Evolutionary conservation across 2,329 filamentous ascomycete species (phyloP).

Genomic region (Bimuria novae-zelandiae): DNA sequence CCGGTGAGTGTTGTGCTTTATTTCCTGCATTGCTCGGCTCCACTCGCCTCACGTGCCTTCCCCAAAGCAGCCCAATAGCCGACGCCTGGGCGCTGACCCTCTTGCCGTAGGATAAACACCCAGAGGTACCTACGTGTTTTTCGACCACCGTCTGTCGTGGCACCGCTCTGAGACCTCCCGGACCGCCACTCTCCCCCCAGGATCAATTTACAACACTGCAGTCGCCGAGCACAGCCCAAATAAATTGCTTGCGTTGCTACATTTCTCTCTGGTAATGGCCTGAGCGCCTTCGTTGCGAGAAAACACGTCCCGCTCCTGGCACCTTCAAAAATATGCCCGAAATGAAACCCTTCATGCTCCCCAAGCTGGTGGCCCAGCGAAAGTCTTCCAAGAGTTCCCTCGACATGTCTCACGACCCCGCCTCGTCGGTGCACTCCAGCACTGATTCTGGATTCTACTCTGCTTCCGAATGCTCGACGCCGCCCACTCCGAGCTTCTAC

Average conservation of each 20-base stretch:
- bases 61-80: slow-evolving; percentile 32
- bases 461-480: slow-evolving; percentile 70
- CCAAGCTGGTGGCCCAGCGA: slow-evolving; percentile 45
- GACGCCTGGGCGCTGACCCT: slow-evolving; percentile 28
- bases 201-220: background rate
- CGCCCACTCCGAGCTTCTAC: slow-evolving; percentile 73
- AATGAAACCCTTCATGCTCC: slow-evolving; percentile 46
- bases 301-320: slow-evolving; percentile 33
- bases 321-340: slow-evolving; percentile 40
- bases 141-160: slow-evolving; percentile 38
- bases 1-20: slow-evolving; percentile 11
- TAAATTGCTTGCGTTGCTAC: slow-evolving; percentile 10
- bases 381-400: slow-evolving; percentile 42
- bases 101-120: slow-evolving; percentile 33
- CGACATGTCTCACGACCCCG: slow-evolving; percentile 39
- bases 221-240: slow-evolving; percentile 13
- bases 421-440: slow-evolving; percentile 40
- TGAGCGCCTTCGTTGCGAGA: slow-evolving; percentile 26
- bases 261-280: slow-evolving; percentile 42
- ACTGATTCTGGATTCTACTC: slow-evolving; percentile 51
- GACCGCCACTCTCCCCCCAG: slow-evolving; percentile 38
- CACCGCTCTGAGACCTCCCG: slow-evolving; percentile 40
- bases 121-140: slow-evolving; percentile 41
- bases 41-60: slow-evolving; percentile 36
- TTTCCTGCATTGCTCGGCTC: slow-evolving; percentile 23